These are phyloP conservation scores for Endoconidiophora laricicola DNA, from an alignment of 2,329 filamentous ascomycete species.

Conservation along the genomic window DNA sequence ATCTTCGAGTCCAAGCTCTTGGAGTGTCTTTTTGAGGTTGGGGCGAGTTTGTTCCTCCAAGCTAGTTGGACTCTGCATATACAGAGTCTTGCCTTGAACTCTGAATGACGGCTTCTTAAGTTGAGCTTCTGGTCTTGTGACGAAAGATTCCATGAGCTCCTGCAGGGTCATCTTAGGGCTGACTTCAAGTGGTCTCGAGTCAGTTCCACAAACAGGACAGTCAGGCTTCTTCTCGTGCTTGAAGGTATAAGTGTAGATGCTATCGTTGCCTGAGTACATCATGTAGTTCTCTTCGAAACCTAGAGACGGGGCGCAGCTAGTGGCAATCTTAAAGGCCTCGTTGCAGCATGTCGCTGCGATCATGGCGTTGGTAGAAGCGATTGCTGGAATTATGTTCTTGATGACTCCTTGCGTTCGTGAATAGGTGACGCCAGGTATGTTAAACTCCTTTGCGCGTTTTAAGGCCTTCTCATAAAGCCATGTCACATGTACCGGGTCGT, in stretches of 20 bases:
- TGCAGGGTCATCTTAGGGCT: constrained; percentile 57
- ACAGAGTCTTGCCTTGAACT: constrained; percentile 64
- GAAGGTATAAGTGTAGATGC: constrained; percentile 95
- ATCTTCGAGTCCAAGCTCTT: constrained; percentile 53
- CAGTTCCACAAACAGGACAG: constrained; percentile 81
- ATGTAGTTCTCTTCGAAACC: constrained; percentile 80
- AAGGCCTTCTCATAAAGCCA: constrained; percentile 86
- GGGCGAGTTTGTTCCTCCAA: constrained; percentile 70
- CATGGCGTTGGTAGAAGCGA: constrained; percentile 93
- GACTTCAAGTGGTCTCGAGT: constrained; percentile 58
- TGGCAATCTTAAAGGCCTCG: constrained; percentile 89
- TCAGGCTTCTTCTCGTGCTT: constrained; percentile 86
- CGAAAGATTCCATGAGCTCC: constrained; percentile 72
- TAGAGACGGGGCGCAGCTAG: constrained; percentile 62
- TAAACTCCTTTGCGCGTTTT: constrained; percentile 67
- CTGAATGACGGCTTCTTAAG: constrained; percentile 85
- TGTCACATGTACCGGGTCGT: constrained; percentile 92
- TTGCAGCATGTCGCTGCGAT: constrained; percentile 93
- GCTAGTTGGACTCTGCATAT: constrained; percentile 69
- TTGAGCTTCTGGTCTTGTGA: constrained; percentile 72
- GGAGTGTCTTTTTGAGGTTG: constrained; percentile 65
- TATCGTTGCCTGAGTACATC: constrained; percentile 96
- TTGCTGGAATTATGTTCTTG: constrained; percentile 98
- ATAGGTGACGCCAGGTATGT: constrained; percentile 85
- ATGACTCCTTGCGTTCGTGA: constrained; percentile 92